Conservation (phyloP, 2,329 filamentous ascomycete genomes). For the Bipolaris sorokiniana region DNA sequence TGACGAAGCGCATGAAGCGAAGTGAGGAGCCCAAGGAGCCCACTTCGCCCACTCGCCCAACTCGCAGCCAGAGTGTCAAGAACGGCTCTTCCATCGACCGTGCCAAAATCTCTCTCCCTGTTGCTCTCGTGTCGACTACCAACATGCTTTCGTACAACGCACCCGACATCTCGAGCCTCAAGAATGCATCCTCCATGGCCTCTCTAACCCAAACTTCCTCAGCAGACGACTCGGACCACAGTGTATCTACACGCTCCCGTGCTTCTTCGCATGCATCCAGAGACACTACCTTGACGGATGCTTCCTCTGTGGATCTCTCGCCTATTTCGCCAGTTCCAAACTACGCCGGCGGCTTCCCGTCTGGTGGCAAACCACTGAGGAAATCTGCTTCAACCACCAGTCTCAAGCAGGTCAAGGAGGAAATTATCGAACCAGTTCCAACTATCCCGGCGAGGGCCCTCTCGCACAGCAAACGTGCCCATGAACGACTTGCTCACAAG, state of each 20-base stretch:
- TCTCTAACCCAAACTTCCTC: constrained; percentile 62
- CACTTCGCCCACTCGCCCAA: constrained; percentile 45
- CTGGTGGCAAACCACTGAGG: constrained; percentile 54
- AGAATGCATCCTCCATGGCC: constrained; percentile 57
- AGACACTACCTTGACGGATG: constrained; percentile 70
- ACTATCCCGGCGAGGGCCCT: constrained; percentile 77
- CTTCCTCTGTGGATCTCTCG: constrained; percentile 58
- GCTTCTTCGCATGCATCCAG: constrained; percentile 58
- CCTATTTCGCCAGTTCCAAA: constrained; percentile 61
- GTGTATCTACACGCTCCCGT: constrained; percentile 55
- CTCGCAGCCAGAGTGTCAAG: constrained; percentile 56
- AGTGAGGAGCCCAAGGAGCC: constrained; percentile 44
- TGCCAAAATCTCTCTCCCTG: constrained; percentile 82
- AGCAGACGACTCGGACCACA: constrained; percentile 74
- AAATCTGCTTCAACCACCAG: constrained; percentile 50
- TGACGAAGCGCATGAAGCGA: constrained; percentile 71
- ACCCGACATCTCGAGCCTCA: constrained; percentile 69
- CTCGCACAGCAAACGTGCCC: constrained; percentile 87
- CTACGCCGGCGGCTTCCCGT: constrained; percentile 63
- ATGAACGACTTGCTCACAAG: constrained; percentile 75
- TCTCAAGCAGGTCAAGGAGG: constrained; percentile 37
- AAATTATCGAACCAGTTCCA: constrained; percentile 58
- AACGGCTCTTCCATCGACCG: constrained; percentile 59
- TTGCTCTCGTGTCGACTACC: constrained; percentile 89
- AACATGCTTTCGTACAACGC: constrained; percentile 97